Base-by-base conservation (phyloP, 139 green algal species). In the Astrephomene gubernaculifera region DNA sequence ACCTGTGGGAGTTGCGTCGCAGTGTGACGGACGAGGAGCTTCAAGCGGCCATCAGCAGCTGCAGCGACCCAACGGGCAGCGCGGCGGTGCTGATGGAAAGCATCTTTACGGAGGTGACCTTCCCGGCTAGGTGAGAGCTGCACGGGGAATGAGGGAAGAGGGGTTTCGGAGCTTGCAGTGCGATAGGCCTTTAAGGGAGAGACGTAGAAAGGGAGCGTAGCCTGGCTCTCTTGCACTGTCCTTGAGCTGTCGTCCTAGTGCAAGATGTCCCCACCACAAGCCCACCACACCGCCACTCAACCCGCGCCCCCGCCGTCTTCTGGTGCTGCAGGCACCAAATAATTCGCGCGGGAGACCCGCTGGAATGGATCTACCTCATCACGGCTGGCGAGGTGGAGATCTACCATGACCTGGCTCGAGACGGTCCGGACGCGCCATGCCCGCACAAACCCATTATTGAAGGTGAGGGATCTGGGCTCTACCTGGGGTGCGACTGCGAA, bases 361-460 rank as follows among this genome's bases (percentile, higher is more conserved):
- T 88, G 74, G 84, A 88, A 53, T 43, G 54, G 35, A 88, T 88
- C 75, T 88, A 88, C 84, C 74, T 88, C 22, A 88, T 88, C 69
- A 87, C 61, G 25, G 39, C 74, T 0, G 84, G 84, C 19, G 84
- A 85, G 65, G 84, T 88, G 74, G 84, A 88, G 74, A 88, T 88
- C 38, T 88, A 85, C 84, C 74, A 85, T 35, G 74, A 88, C 63
- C 64, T 88, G 27, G 39, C 31, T 21, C 74, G 49, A 22, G 74
- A 88, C n/a, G 84, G 64, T 35, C 57, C 73, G 7, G 73, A 81
- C 38, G 73, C 73, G 73, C 76, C 60, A 29, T 72, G 60, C 61
- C 76, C 76, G 7, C 52, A 83, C 61, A 83, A 83, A 41, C 76
- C 76, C 60, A 83, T 83, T 29, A 83, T 83, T 10, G 60, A 83